Evolutionary conservation across 2,329 filamentous ascomycete species (phyloP), one percentile per base, ranked within the genome.

Genomic region (Diaporthe ilicicola): DNA sequence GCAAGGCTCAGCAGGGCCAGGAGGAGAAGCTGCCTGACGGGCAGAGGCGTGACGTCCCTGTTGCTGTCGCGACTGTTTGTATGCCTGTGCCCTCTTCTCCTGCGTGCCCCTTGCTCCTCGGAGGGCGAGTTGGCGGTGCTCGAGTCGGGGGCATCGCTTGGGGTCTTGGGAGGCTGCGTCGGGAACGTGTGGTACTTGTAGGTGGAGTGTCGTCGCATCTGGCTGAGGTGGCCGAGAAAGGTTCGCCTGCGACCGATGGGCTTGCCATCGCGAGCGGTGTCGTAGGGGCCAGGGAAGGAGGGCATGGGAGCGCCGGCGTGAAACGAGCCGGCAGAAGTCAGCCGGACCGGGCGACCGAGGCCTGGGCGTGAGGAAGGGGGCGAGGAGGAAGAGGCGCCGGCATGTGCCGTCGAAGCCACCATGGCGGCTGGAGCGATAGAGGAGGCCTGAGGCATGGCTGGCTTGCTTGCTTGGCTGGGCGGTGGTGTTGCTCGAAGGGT

Each of bases 1-100:
- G 93, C 93, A 27, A 99, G 87, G 8, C 95, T 95, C 72, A 99
- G 93, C 74, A 98, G 84, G 1, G 95, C 95, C 42, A 99, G 85
- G 15, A 98, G 89, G 6, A 91, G 87, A 72, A 99, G 91, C 84
- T 98, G 96, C 75, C 87, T 90, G 74, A 90, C 90, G 0, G 96
- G 96, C 22, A 99, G 83, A 0, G 95, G 95, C 1, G 94, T 93
- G 74, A 89, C 87, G 74, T 87, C 82, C 73, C 84, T 42, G 50
- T 46, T 65, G 50, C 70, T 68, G 61, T 50, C 54, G 48, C 67
- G 55, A 78, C 65, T 79, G 51, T 76, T 74, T 74, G 76, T 77
- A 70, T 74, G 66, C 55, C 65, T 50, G 66, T 50, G 68, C 1
- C 68, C 34, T 39, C 65, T 48, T 15, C 42, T 53, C 27, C 51